Conservation (phyloP, 2,329 filamentous ascomycete genomes). For the Penicillium hordei region DNA sequence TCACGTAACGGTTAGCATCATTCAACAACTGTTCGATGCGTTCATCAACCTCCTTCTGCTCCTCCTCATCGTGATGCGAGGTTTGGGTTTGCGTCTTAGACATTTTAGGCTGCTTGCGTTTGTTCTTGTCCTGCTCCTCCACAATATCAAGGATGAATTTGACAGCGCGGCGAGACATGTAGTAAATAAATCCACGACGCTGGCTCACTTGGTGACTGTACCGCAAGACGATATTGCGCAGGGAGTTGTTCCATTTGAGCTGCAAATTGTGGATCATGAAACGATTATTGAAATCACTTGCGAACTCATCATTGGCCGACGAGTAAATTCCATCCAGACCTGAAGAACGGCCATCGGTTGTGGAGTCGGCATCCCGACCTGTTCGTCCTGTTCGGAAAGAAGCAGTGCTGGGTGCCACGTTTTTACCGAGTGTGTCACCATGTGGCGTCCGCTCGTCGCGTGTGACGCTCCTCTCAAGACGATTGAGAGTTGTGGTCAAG, state of each 20-base stretch:
- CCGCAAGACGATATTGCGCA: slow-evolving; percentile 92
- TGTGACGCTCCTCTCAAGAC: slow-evolving; percentile 52
- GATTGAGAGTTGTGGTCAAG: slow-evolving; percentile 58
- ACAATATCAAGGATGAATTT: slow-evolving; percentile 98
- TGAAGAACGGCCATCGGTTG: slow-evolving; percentile 55
- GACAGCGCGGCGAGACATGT: slow-evolving; percentile 89
- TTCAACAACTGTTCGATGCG: slow-evolving; percentile 81
- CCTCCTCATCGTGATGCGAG: slow-evolving; percentile 56
- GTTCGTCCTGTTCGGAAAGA: slow-evolving; percentile 30
- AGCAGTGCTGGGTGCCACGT: slow-evolving; percentile 23
- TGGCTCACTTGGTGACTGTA: slow-evolving; percentile 98
- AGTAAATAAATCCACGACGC: slow-evolving; percentile 93
- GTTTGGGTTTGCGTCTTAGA: slow-evolving; percentile 27
- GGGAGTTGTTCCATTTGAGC: slow-evolving; percentile 95
- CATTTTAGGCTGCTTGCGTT: slow-evolving; percentile 46
- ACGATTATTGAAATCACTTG: slow-evolving; percentile 94
- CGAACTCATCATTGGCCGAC: slow-evolving; percentile 73
- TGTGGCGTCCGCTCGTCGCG: slow-evolving; percentile 49
- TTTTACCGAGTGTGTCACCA: slow-evolving; percentile 41
- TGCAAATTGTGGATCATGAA: slow-evolving; percentile 98
- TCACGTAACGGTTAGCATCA: slow-evolving; percentile 80
- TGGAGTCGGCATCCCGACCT: slow-evolving; percentile 40
- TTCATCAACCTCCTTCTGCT: slow-evolving; percentile 69
- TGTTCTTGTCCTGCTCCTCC: slow-evolving; percentile 82
- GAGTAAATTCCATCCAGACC: slow-evolving; percentile 61